Evolutionary conservation across 106 monocot genomes (phyloP).

Genomic region (Acorus gramineus): DNA sequence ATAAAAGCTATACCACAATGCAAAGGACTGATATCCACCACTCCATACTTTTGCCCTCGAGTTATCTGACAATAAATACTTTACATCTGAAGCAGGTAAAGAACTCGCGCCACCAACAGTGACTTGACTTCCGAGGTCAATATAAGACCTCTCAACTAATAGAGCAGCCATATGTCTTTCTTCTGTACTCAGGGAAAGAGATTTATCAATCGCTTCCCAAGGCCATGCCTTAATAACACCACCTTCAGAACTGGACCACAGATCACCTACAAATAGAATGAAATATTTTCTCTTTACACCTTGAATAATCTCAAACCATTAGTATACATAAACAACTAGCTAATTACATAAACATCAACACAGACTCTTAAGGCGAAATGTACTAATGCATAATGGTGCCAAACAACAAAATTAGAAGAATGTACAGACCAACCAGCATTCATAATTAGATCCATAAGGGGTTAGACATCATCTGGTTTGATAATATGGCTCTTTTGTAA

Average conservation of each 20-base stretch:
- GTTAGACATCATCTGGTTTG: too few species aligned
- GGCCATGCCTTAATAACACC: slow-evolving; percentile 84
- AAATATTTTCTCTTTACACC: too few species aligned
- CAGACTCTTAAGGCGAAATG: too few species aligned
- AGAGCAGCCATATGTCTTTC: slow-evolving; percentile 69
- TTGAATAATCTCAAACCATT: too few species aligned
- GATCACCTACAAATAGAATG: slow-evolving; percentile 51
- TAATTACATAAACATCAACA: too few species aligned
- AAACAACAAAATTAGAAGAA: too few species aligned
- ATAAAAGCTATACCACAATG: slow-evolving; percentile 58
- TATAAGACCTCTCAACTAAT: slow-evolving; percentile 64
- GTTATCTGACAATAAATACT: slow-evolving; percentile 62
- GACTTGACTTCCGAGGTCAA: slow-evolving; percentile 69
- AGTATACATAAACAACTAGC: too few species aligned
- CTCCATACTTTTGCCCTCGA: slow-evolving; percentile 71
- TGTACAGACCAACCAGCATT: too few species aligned
- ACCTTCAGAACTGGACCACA: slow-evolving; percentile 87
- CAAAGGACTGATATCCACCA: slow-evolving; percentile 48
- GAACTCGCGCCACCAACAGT: slow-evolving; percentile 60
- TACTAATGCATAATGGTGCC: too few species aligned
- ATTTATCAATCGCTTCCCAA: slow-evolving; percentile 77
- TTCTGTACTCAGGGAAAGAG: slow-evolving; percentile 58
- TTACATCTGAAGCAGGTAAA: slow-evolving; percentile 66
- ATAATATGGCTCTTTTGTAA: too few species aligned
- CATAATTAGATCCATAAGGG: too few species aligned